phyloP scores from a whole-genome alignment of 78 protist genomes.

The Pigoraptor vietnamica region DNA sequence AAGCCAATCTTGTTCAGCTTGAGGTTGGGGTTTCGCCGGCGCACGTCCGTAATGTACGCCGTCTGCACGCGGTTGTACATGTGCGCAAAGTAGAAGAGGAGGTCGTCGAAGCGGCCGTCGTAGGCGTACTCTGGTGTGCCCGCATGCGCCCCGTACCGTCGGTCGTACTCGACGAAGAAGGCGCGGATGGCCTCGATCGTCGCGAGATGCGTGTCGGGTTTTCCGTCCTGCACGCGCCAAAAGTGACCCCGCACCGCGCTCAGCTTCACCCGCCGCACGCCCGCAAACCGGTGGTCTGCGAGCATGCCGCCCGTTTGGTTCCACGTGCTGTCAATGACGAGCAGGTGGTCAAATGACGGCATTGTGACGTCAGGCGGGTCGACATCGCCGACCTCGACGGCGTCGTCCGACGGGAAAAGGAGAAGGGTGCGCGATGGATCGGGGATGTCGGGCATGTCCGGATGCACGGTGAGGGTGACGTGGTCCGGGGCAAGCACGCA shows the following conservation, averaged over 20 bases:
- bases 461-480: neutral
- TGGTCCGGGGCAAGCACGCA: neutral
- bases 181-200: neutral
- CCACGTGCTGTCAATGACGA: neutral
- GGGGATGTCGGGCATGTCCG: neutral
- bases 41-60: neutral
- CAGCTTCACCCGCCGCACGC: neutral
- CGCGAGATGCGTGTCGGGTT: neutral
- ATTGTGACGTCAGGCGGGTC: neutral
- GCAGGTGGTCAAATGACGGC: neutral
- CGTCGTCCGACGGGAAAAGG: neutral
- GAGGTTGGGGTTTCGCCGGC: neutral
- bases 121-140: neutral
- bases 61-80: neutral
- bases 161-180: neutral
- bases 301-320: neutral
- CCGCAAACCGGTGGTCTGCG: neutral
- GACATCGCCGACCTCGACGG: neutral
- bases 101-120: neutral
- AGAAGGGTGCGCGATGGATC: neutral
- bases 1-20: neutral
- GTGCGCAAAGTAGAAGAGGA: neutral
- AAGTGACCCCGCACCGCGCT: neutral
- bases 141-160: neutral
- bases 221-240: neutral